phyloP scores from a whole-genome alignment of 805 yeast species.

The Cyberlindnera nakhonratchasimensis region DNA sequence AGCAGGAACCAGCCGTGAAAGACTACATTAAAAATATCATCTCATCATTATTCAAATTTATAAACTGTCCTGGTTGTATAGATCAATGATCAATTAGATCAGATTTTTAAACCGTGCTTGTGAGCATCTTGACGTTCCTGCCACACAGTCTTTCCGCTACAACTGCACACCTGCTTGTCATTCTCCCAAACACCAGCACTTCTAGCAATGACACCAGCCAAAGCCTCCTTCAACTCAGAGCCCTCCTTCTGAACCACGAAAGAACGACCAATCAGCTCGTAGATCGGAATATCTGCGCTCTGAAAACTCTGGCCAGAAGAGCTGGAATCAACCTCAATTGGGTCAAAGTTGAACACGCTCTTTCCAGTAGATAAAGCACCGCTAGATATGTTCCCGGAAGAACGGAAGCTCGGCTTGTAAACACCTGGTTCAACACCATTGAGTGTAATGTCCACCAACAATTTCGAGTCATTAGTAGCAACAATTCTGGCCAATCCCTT shows the following conservation, averaged over 20 bases:
- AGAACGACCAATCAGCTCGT: conserved; percentile 67
- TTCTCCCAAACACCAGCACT: conserved; percentile 98
- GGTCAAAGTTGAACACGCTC: conserved; percentile 34
- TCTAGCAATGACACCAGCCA: conserved; percentile 89
- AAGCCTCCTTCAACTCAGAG: conserved; percentile 31
- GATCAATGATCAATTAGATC: neutral
- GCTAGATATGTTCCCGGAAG: conserved; percentile 69
- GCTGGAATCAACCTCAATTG: conserved; percentile 35
- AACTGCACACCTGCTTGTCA: conserved; percentile 86
- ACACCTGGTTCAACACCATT: conserved; percentile 63
- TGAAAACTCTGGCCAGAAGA: conserved; percentile 45
- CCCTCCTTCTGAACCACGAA: conserved; percentile 34
- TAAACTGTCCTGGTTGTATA: no score
- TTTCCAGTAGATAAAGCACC: conserved; percentile 70
- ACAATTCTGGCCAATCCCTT: conserved; percentile 88
- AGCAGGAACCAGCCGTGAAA: no score
- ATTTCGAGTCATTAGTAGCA: conserved; percentile 47
- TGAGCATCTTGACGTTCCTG: conserved; percentile 84
- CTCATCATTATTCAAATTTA: neutral
- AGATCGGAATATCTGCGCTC: conserved; percentile 42
- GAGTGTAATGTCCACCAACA: conserved; percentile 74
- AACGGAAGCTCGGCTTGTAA: conserved; percentile 67
- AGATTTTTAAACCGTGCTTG: conserved; percentile 46
- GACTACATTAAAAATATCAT: no score
- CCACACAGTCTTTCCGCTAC: conserved; percentile 96